phyloP scores from a whole-genome alignment of 192 early-diverging fungal species.

The Geranomyces variabilis region DNA sequence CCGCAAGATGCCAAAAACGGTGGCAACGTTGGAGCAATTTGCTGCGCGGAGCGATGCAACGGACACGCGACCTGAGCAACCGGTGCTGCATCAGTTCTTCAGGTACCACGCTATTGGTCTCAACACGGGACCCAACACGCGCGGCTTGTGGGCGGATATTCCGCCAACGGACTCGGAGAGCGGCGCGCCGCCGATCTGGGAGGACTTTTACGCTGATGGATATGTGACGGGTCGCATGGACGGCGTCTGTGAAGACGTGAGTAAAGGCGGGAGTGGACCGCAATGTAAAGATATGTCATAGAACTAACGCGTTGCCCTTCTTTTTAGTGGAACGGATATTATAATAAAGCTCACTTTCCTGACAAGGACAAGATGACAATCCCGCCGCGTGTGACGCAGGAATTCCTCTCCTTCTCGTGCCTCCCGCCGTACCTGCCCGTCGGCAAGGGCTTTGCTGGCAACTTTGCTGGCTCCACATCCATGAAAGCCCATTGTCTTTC shows the following conservation, averaged over 20 bases:
- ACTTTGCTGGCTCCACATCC: constrained; percentile 4
- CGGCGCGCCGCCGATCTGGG: constrained; percentile 5
- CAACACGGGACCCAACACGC: constrained; percentile 11
- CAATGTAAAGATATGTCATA: not conserved
- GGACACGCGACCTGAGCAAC: not conserved
- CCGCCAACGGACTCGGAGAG: not conserved
- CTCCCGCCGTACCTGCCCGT: constrained; percentile 13
- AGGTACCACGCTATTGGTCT: constrained; percentile 14
- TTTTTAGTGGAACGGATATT: constrained; percentile 8
- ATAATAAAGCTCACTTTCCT: constrained; percentile 8
- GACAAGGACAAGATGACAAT: not conserved
- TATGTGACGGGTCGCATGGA: constrained; percentile 11
- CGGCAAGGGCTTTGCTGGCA: constrained; percentile 12
- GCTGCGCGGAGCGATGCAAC: not conserved
- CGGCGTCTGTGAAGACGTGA: constrained; percentile 14
- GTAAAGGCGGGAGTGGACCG: not conserved
- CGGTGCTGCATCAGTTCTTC: constrained; percentile 13
- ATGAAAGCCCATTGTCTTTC: constrained; percentile 10
- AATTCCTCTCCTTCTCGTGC: constrained; percentile 2
- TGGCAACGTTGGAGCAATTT: not conserved
- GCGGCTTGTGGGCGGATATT: constrained; percentile 3
- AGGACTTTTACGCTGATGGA: constrained; percentile 3
- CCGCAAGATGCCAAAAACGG: constrained; percentile 14
- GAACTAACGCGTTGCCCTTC: not conserved
- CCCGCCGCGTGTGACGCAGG: not conserved